Base-by-base conservation (phyloP, 768 basidiomycete species). In the Ramaria sp. region DNA sequence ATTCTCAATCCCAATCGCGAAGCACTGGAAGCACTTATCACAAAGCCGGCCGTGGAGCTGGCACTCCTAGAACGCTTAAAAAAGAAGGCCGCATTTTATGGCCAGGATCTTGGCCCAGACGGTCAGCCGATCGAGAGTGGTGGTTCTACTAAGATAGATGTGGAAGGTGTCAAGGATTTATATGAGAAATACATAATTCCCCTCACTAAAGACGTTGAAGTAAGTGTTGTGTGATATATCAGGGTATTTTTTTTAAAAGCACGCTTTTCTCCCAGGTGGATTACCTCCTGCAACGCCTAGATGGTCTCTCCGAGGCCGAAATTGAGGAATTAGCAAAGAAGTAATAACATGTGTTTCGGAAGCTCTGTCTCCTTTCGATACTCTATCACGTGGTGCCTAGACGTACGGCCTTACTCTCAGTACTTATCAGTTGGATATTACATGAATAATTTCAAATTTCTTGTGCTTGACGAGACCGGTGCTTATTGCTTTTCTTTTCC, bases 121-220 rank as follows among this genome's bases (percentile, higher is more conserved):
- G 84, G 82, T 32, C 78, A 77, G 62, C 74, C 61, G 58, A 72
- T 65, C 61, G 69, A 50, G 63, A 68, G 56, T 39, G 67, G 69
- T 54, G 67, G 69, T 52, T 66, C 68, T 56, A 59, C 67, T 42
- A 94, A 93, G 73, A 88, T 99, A 57, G 93, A 96, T 57, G 85
- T 93, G 0, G 90, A 93, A 59, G 84, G 87, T 39, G 91, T 99
- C 15, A 87, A 96, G 22, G 84, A 90, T 64, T 68, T 99, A 58
- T 99, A 99, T 64, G 83, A 93, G 65, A 88, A 85, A 63, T 92
- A 85, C 63, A 93, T 99, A 59, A 99, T 99, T 56, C 96, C 96
- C 8, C 67, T 99, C 60, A 99, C 96, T 0, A 97, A 95, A 68
- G 92, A 96, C 64, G 90, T 99, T 56, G 96, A 99, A 89, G 95